Conservation (phyloP, 345 rosid genomes). For the Passiflora organensis region DNA sequence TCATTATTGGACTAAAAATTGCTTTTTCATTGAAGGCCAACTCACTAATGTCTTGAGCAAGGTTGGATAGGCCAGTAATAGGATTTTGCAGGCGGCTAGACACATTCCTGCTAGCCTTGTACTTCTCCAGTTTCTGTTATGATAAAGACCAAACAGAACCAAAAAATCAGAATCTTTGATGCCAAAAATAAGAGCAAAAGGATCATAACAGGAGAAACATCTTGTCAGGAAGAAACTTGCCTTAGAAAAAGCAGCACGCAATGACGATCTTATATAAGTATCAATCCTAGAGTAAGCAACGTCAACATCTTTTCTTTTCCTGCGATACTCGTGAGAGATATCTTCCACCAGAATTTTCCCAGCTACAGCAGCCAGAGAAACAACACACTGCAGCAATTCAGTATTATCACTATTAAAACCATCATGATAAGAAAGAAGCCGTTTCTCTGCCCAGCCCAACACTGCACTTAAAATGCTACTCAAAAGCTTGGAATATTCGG, state of each 20-base stretch:
- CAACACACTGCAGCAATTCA: slow-evolving; percentile 73
- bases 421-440: slow-evolving; percentile 85
- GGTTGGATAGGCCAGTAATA: slow-evolving; percentile 71
- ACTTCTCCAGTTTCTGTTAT: slow-evolving; percentile 81
- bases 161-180: slow-evolving; percentile 12
- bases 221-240: slow-evolving; percentile 15
- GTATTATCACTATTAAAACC: slow-evolving; percentile 67
- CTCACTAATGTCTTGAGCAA: slow-evolving; percentile 90
- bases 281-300: slow-evolving; percentile 50
- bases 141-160: slow-evolving; percentile 14
- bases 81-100: slow-evolving; percentile 61
- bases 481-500: slow-evolving; percentile 69
- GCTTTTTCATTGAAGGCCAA: slow-evolving; percentile 74
- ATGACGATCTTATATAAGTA: slow-evolving; percentile 86
- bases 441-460: slow-evolving; percentile 93
- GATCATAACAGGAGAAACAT: neutral
- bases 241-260: slow-evolving; percentile 54
- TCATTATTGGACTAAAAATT: slow-evolving; percentile 83
- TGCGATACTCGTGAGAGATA: slow-evolving; percentile 78
- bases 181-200: neutral
- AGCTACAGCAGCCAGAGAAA: slow-evolving; percentile 73
- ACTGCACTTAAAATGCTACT: slow-evolving; percentile 72
- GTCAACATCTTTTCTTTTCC: slow-evolving; percentile 48
- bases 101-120: slow-evolving; percentile 72
- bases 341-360: slow-evolving; percentile 90